Conservation (phyloP, 495 filamentous ascomycete species). For the Podospora pseudoanserina region DNA sequence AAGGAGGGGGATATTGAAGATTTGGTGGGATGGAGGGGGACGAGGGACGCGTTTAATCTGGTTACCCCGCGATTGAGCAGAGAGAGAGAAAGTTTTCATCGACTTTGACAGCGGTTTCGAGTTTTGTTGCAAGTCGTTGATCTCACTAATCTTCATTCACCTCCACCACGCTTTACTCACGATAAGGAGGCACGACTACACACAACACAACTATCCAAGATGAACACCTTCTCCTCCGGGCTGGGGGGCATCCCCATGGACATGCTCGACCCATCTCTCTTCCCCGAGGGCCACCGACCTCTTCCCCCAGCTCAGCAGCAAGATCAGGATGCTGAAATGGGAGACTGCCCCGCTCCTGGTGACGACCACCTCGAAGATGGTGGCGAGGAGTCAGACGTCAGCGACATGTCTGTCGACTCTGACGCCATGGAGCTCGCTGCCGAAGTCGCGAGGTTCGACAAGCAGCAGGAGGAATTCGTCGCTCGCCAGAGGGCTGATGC, state of each 20-base stretch:
- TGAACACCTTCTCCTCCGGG: background rate
- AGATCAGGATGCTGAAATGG: constrained; percentile 11
- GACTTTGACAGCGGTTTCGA: too few species aligned
- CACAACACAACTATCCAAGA: background rate
- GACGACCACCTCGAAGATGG: constrained; percentile 11
- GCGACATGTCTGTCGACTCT: constrained; percentile 39
- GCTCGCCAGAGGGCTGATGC: constrained; percentile 29
- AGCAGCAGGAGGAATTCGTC: constrained; percentile 32
- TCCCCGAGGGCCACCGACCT: background rate
- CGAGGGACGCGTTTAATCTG: too few species aligned
- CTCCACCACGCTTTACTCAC: too few species aligned
- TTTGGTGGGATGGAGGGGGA: background rate
- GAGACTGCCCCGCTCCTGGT: constrained; percentile 10
- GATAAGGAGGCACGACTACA: too few species aligned
- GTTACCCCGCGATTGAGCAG: too few species aligned
- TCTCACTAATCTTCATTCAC: too few species aligned
- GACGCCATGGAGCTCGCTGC: constrained; percentile 36
- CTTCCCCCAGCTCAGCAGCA: background rate
- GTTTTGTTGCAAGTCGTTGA: too few species aligned
- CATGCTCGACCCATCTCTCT: constrained; percentile 20
- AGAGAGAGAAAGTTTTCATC: too few species aligned
- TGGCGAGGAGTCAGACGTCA: constrained; percentile 18
- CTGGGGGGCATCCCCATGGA: constrained; percentile 3
- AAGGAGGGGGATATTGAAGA: background rate
- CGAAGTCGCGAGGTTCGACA: constrained; percentile 36